phyloP scores from a whole-genome alignment of 2,329 filamentous ascomycete species.

The Colletotrichum destructivum region DNA sequence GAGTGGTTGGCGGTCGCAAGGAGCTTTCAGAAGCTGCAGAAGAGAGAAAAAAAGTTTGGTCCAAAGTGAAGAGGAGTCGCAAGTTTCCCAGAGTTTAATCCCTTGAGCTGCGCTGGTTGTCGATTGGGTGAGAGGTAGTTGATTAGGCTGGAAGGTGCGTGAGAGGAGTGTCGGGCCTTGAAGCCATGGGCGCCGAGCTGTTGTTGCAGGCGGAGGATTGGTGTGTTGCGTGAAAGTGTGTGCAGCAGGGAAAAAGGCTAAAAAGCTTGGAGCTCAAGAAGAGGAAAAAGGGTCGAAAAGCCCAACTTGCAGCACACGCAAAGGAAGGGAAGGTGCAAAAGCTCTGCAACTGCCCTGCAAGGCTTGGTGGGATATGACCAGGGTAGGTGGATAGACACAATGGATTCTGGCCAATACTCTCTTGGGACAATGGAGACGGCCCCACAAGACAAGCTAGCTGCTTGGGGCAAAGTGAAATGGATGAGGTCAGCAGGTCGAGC shows the following conservation, averaged over 20 bases:
- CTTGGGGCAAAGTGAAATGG: neutral
- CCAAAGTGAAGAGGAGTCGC: neutral
- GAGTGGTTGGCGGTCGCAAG: neutral
- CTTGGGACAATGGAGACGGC: constrained; percentile 15
- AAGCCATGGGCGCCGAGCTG: constrained; percentile 23
- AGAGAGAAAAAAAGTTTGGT: constrained; percentile 3
- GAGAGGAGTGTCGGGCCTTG: constrained; percentile 4
- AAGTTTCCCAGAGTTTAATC: constrained; percentile 7
- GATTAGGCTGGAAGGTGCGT: too few species aligned
- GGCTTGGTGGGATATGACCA: neutral
- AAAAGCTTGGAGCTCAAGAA: constrained; percentile 20
- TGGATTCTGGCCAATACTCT: constrained; percentile 17
- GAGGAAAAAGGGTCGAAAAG: constrained; percentile 16
- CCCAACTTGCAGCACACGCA: constrained; percentile 1
- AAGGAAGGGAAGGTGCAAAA: constrained; percentile 8
- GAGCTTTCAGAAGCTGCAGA: constrained; percentile 12
- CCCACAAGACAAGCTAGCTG: constrained; percentile 19
- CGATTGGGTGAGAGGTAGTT: neutral
- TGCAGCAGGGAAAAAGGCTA: constrained; percentile 1
- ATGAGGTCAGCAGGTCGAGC: neutral
- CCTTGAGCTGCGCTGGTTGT: neutral
- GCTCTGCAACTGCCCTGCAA: constrained; percentile 3
- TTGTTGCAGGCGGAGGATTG: constrained; percentile 12
- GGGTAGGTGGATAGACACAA: constrained; percentile 21
- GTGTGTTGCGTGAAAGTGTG: constrained; percentile 30